Conservation (phyloP, 495 filamentous ascomycete species). For the Thozetella sp. region DNA sequence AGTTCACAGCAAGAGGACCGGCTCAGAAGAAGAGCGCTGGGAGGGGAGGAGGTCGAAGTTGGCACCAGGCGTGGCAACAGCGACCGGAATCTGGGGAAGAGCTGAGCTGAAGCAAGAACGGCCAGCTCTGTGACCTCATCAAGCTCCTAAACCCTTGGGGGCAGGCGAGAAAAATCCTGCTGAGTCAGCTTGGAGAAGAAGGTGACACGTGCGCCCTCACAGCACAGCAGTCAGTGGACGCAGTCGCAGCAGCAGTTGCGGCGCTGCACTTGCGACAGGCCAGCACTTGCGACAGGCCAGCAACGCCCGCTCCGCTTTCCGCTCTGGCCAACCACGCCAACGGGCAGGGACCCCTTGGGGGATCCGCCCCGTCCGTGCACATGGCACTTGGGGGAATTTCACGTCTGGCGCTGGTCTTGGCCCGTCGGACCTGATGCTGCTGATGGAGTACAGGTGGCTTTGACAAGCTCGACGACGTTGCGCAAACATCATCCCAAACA, state of each 20-base stretch:
- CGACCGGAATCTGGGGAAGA: neutral
- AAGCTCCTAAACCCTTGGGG: neutral
- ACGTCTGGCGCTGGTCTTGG: no score
- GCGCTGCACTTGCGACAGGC: no score
- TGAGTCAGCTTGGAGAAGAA: neutral
- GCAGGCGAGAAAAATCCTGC: neutral
- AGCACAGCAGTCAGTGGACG: no score
- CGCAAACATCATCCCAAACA: neutral
- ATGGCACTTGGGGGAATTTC: neutral
- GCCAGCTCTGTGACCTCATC: neutral
- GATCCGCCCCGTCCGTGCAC: neutral
- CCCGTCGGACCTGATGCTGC: neutral
- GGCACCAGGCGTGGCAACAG: neutral
- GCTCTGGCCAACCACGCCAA: no score
- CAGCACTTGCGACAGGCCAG: no score
- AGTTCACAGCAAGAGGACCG: slow-evolving; percentile 3
- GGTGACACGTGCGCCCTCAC: slow-evolving; percentile 2
- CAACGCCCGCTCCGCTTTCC: no score
- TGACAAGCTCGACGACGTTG: no score
- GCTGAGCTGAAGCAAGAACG: neutral
- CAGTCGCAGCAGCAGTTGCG: no score
- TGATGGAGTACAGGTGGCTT: neutral
- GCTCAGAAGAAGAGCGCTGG: neutral
- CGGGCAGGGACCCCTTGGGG: neutral
- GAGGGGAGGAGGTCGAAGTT: neutral